Evolutionary conservation across 2,329 filamentous ascomycete genomes (phyloP), one percentile per base, ranked within the genome.

Genomic region (Pyrenochaeta sp.): DNA sequence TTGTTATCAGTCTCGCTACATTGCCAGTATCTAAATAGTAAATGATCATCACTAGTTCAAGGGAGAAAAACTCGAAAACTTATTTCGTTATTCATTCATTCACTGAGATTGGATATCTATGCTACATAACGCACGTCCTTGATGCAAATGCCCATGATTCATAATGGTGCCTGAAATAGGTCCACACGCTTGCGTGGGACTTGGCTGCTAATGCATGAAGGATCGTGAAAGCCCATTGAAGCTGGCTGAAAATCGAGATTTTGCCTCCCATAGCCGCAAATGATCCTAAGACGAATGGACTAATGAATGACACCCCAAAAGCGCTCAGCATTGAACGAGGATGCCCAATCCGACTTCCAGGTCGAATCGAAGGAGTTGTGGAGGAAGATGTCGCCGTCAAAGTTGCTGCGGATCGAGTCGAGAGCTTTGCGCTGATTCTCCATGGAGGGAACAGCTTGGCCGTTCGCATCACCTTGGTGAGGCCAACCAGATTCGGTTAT

Each of bases 401-500:
- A 90, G 2, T 77, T 74, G 24, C 65, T 61, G 67, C 81, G 82
- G 60, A 96, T 81, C 17, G 85, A 86, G 5, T 73, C 67, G 23
- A 96, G 69, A 8, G 90, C 90, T 15, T 70, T 67, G 8, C 74
- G 65, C 69, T 96, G 90, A 54, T 91, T 84, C 8, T 77, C 73
- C n/a, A 74, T 60, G 9, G 84, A 83, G 0, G 90, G 87, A 2
- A 92, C 75, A n/a, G 89, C 89, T 13, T 66, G 62, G 2, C 83
- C 82, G 65, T 94, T 92, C 38, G 77, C 48, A 9, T 75, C 56
- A 13, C 90, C 90, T 55, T 82, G 70, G 67, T 82, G 84, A 28
- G 90, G 90, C 90, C 90, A 96, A 36, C 91, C 91, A 3, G 87
- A 86, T 76, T 96, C 91, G 1, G 89, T 90, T 55, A 95, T 84